Evolutionary conservation across 257 asterid species (phyloP), one percentile per base, ranked within the genome.

Genomic region (Ballota nigra): DNA sequence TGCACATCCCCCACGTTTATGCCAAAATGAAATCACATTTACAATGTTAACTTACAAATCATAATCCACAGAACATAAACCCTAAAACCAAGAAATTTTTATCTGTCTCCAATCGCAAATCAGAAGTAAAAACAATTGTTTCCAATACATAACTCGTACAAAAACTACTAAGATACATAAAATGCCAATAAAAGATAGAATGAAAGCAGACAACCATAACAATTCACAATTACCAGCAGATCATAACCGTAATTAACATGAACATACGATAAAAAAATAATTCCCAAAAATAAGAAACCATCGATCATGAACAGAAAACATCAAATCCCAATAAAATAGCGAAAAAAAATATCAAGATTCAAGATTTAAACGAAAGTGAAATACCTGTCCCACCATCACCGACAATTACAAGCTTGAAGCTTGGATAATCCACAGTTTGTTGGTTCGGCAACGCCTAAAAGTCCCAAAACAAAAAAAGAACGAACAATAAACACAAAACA

Each of bases 361-460:
- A 6, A 31, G 19, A 71, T 13, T 23, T 7, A 18, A 38, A 3
- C 1, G 3, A 8, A 61, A 22, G 34, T 2, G 7, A 49, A 55
- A 12, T 75, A 91, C 97, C 96, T 43, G 96, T 91, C 33, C 96
- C 97, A 66, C 97, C 97, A 79, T 91, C 97, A 20, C 97, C 97
- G 20, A 91, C 97, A 53, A 91, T 84, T 0, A 91, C 97, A 72
- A 91, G 97, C 88, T 91, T 91, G 77, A 91, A 91, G 79, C 89
- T 91, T 0, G 97, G 97, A 75, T 91, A 85, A 38, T 91, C 94
- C 33, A 91, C 97, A 4, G 90, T 87, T 68, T 86, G 94, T 70
- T 90, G 97, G 77, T 80, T 83, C 8, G 92, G 96, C 72, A 90
- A 77, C 47, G 97, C 97, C 96, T 89, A 31, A 40, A 69, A 52